Evolutionary conservation across 176 grass and related monocot genomes (phyloP).

Genomic region (Eremochloa ophiuroides): DNA sequence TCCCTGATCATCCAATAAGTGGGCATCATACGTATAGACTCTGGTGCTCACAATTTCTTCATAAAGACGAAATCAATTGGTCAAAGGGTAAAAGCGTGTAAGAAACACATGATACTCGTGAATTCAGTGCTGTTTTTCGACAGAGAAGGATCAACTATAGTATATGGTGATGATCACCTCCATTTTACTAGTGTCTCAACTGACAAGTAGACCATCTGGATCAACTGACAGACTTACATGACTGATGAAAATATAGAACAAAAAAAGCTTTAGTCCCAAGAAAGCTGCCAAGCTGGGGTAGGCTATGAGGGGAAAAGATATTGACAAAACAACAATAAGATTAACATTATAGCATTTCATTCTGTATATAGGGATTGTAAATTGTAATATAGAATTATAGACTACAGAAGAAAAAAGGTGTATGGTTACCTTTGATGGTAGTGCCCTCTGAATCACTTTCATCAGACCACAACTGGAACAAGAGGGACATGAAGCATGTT

Average conservation of each 20-base stretch:
- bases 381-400: background rate
- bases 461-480: constrained; percentile 62
- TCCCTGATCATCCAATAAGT: background rate
- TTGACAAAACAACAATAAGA: background rate
- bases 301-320: background rate
- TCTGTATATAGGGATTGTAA: background rate
- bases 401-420: constrained; percentile 6
- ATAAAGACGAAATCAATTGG: background rate
- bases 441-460: constrained; percentile 47
- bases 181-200: background rate
- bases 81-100: background rate
- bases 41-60: background rate
- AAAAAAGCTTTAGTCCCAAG: background rate
- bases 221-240: background rate
- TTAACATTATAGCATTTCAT: background rate
- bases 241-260: background rate
- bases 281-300: background rate
- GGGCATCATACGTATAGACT: background rate
- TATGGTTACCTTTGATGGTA: constrained; percentile 59
- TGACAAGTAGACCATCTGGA: background rate
- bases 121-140: background rate
- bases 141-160: background rate
- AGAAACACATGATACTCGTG: background rate
- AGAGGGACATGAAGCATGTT: constrained; percentile 61
- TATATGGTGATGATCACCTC: background rate